Evolutionary conservation across 73 alveolate genomes (phyloP), one percentile per base, ranked within the genome.

Genomic region (Urostyla sp.): DNA sequence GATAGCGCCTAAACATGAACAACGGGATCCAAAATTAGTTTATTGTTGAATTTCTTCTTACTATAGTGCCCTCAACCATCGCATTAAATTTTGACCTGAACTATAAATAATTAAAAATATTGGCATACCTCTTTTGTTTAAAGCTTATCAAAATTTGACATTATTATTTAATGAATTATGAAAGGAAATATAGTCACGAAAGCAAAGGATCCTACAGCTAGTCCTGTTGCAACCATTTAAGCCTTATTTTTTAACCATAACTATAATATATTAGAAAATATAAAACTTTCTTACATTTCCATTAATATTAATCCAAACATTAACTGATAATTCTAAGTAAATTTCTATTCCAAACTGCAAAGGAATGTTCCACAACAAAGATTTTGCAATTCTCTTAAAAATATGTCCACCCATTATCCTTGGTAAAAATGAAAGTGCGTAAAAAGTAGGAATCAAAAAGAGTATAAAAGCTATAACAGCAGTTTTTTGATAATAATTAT

Each of bases 21-120:
- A 63, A 43, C 20, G 79, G 79, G 44, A 43, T 63, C 79, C 79
- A 63, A 57, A 63, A 43, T 40, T 63, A 24, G 44, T 18, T 63
- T 18, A 38, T 38, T 20, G 79, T 63, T 40, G 23, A 18, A 43
- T 63, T 63, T 40, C 54, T 20, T n/a, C 10, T 16, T 7, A 38
- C 20, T 43, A 27, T 63, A n/a, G 79, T 63, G 31, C 44, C 15
- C 26, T 63, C 79, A 8, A 63, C 26, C 7, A 63, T 10, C 5
- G 79, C 37, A 18, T 60, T 60, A 40, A 38, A 63, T 36, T 27
- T 6, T 1, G 8, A 2, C 2, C 44, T 37, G 44, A 63, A 63
- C 24, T 10, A n/a, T n/a, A n/a, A n/a, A n/a, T n/a, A n/a, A n/a
- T n/a, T n/a, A n/a, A n/a, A n/a, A n/a, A n/a, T n/a, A n/a, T n/a